These are phyloP conservation scores for Ambrosia hybrid DNA, from an alignment of 140 eudicot genomes.

Conservation along the genomic window DNA sequence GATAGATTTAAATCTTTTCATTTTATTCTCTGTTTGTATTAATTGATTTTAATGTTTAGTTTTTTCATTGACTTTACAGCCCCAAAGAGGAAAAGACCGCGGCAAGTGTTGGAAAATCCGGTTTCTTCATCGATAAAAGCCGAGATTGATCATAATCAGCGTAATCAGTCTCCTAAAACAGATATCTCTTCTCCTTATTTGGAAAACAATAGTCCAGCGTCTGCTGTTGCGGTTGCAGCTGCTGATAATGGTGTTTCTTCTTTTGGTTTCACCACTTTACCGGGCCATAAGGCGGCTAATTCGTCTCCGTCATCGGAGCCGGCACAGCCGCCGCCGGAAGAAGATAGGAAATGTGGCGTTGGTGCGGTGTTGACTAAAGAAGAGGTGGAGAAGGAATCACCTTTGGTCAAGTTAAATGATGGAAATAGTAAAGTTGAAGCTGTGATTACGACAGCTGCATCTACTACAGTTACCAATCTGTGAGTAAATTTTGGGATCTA, in stretches of 20 bases:
- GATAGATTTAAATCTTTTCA: too few relatives aligned
- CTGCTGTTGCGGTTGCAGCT: slow-evolving; percentile 5
- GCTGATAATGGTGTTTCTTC: slow-evolving; percentile 44
- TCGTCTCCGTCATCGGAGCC: slow-evolving; percentile 14
- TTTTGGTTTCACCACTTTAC: slow-evolving; percentile 41
- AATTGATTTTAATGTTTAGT: too few relatives aligned
- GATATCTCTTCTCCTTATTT: too few relatives aligned
- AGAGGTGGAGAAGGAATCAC: slow-evolving; percentile 49
- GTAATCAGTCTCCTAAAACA: too few relatives aligned
- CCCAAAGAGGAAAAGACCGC: too few relatives aligned
- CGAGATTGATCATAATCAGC: too few relatives aligned
- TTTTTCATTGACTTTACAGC: too few relatives aligned
- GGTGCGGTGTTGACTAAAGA: slow-evolving; percentile 50
- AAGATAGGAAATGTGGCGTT: slow-evolving; percentile 36
- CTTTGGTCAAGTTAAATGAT: slow-evolving; percentile 17
- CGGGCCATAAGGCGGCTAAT: slow-evolving; percentile 14
- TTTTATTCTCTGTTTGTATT: too few relatives aligned
- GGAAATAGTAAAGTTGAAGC: slow-evolving; percentile 30
- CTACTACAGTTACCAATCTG: slow-evolving; percentile 28
- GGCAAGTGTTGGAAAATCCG: too few relatives aligned
- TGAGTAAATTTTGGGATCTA: slow-evolving; percentile 32
- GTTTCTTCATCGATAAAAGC: too few relatives aligned
- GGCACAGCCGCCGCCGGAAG: slow-evolving; percentile 34
- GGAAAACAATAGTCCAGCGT: too few relatives aligned
- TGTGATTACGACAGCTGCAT: slow-evolving; percentile 40